Conservation (phyloP, 2,329 filamentous ascomycete genomes). For the Colletotrichum camelliae region DNA sequence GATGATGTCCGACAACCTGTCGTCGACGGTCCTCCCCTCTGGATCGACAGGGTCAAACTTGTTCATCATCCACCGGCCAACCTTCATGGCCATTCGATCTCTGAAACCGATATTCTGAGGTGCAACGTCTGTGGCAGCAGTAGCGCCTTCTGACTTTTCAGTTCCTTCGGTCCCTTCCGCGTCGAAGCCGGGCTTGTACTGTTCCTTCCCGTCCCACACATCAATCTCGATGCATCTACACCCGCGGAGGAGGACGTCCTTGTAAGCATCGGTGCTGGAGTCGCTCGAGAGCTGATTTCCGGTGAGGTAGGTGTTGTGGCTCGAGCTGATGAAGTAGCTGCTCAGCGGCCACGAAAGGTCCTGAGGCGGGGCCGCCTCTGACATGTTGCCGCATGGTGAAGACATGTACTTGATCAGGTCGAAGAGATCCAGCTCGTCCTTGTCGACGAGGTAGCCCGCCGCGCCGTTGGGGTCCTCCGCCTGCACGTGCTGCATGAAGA, state of each 20-base stretch:
- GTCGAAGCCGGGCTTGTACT: constrained; percentile 68
- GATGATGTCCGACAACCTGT: constrained; percentile 34
- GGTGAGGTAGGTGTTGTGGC: constrained; percentile 92
- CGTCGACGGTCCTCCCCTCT: background rate
- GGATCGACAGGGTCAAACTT: constrained; percentile 24
- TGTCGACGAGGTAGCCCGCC: constrained; percentile 15
- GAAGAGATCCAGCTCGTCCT: constrained; percentile 47
- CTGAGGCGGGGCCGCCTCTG: constrained; percentile 37
- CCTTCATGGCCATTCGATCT: background rate
- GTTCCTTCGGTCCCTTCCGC: constrained; percentile 27
- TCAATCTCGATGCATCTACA: constrained; percentile 95
- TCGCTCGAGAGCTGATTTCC: constrained; percentile 88
- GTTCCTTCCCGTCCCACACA: constrained; percentile 90
- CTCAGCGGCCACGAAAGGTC: constrained; percentile 79
- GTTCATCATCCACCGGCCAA: background rate
- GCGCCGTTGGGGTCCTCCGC: constrained; percentile 38
- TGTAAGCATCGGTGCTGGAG: constrained; percentile 88
- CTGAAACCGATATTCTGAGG: background rate
- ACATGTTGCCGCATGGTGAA: constrained; percentile 48
- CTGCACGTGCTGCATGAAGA: constrained; percentile 54
- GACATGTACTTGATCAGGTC: constrained; percentile 61
- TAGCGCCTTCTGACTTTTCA: background rate
- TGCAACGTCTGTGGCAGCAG: too few species aligned
- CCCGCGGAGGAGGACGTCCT: constrained; percentile 80
- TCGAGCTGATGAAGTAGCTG: constrained; percentile 93